Evolutionary conservation across 2,329 filamentous ascomycete genomes (phyloP), one percentile per base, ranked within the genome.

Genomic region (Zymoseptoria ardabiliae): DNA sequence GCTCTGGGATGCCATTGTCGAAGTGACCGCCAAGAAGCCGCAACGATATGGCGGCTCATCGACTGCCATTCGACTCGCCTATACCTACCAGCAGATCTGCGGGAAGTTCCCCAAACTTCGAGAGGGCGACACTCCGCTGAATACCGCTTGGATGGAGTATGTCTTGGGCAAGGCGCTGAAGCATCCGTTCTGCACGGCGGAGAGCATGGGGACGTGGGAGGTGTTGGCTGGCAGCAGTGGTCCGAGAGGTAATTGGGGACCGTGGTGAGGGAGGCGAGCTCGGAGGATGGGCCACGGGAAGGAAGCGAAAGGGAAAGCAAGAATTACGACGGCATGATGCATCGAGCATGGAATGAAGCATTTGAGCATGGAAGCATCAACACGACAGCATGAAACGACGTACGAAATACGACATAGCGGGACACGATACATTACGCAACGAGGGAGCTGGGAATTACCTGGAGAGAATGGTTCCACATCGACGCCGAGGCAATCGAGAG

Each of bases 171-270:
- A 65, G 6, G 58, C 60, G 8, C 48, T 69, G 50, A 59, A 65
- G 22, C 63, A 59, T 49, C 67, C 67, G 6, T 68, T 67, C 45
- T 68, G 66, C 50, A 67, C 63, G 4, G 57, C 59, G 13, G 64
- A 63, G 50, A 63, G 56, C n/a, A 69, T 70, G 69, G 65, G 67
- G 1, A 55, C 64, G 50, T 69, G 64, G 62, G 68, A 71, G 54
- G 52, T 70, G 13, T 52, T 71, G 45, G 62, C 65, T 50, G 58
- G 59, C 41, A 63, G 64, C 56, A 63, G 60, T 17, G 68, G 66
- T 17, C 25, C 60, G 20, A 61, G 68, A 56, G 61, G 57, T 11
- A 68, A 61, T 22, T 71, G 69, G 69, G 69, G 69, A 20, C 69
- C 69, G 11, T 71, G 66, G 66, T 71, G 60, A 65, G 22, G 28